Base-by-base conservation (phyloP, 495 filamentous ascomycete genomes). In the Ascobolus immersus region DNA sequence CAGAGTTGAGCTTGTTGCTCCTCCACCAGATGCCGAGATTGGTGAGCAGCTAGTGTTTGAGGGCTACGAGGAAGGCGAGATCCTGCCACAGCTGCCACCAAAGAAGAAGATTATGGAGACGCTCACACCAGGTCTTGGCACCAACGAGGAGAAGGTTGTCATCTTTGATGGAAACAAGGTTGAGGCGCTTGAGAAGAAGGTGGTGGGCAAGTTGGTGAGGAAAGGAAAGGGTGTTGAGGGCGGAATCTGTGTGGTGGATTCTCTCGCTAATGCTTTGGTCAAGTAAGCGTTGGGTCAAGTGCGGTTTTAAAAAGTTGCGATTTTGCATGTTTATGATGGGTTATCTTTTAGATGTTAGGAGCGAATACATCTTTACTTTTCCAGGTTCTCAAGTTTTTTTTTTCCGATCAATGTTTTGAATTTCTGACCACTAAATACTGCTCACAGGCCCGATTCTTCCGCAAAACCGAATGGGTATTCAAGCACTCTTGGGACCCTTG, bases 81-180 rank as follows among this genome's bases (percentile, higher is more conserved):
- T 89, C 7, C 81, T 94, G 60, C 71, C 71, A 40, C 62, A 77
- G 33, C 64, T 96, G 42, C 94, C 94, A 60, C 86, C 89, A 26
- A 96, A 94, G 73, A 93, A 93, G 68, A 93, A 92, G 68, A 55
- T 93, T 35, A 94, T 81, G 79, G 86, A 96, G 64, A 78, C 62
- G 8, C 73, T 89, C 57, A 82, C 92, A 59, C 77, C 78, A 4
- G 86, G 84, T 0, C 94, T 94, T 55, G 79, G 71, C 14, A 96
- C 84, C 10, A 91, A 73, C 11, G 65, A 67, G 3, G 54, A 52
- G 22, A 55, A 76, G 33, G 78, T 79, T 56, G 89, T 90, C 20
- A 77, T 62, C 13, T 80, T 81, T 47, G 73, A 79, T 39, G 63
- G 60, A 29, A 57, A 48, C 19, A 66, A 57, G 19, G 70, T 76